Base-by-base conservation (phyloP, 768 basidiomycete genomes). In the Tylopilus plumbeoviolaceoides region DNA sequence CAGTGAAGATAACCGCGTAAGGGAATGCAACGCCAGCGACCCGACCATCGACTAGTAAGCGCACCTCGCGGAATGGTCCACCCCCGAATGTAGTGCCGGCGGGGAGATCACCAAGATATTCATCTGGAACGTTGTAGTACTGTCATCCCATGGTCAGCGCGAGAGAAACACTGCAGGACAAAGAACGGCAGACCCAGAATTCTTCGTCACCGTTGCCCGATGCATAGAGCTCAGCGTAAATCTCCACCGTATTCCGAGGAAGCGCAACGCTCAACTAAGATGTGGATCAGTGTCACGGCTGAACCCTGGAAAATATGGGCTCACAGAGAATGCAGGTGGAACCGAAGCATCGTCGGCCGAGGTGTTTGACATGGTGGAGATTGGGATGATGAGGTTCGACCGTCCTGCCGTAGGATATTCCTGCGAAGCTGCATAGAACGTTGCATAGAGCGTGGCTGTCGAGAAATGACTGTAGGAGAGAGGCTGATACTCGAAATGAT, bases 311-410 rank as follows among this genome's bases (percentile, higher is more conserved):
- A 14, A 31, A 35, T 25, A 31, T 39, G 9, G 23, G 50, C 73
- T 44, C 61, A 89, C 87, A 11, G 85, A 85, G 59, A 89, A 87
- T 4, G 73, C 75, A 5, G 88, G 87, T 25, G 89, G 89, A 3
- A 90, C 85, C 33, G 84, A 85, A 6, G 83, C 85, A n/a, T 84
- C 79, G 53, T 84, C 79, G n/a, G 83, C 85, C 10, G 82, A 83
- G 50, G 77, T 71, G 51, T 85, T 83, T 9, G 73, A 72, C 52
- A 85, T 66, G 5, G 84, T 87, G 1, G 85, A 83, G 12, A 91
- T 74, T 0, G 89, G 86, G 28, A 91, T 76, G 43, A 91, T 85
- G 23, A 80, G 56, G 59, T 86, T 77, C 11, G 88, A 79, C 54
- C 78, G 76, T 47, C 75, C 72, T 10, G 83, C 83, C 0, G 83